A percentile compares a stretch with the other conserved stretches of the same genome.
phyloP scores from a whole-genome alignment of 169 alveolate genomes.

The Cryptosporidium andersoni region DNA sequence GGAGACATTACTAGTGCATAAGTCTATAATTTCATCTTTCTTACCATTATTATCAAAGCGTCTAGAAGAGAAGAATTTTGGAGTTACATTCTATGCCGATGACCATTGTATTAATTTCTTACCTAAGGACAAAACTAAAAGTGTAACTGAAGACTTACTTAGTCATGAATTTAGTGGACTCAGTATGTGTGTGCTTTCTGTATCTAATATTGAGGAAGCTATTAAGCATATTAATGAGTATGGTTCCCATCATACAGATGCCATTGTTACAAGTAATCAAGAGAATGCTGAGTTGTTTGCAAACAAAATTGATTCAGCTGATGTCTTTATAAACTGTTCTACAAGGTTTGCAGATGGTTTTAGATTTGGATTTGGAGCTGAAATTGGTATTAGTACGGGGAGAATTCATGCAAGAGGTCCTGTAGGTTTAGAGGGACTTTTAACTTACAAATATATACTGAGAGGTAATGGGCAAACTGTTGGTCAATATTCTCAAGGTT shows the following conservation, averaged over 20 bases:
- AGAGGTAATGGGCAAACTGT: slow-evolving; percentile 78
- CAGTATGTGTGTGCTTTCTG: slow-evolving; percentile 71
- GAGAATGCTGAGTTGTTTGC: slow-evolving; percentile 63
- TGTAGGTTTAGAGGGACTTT: slow-evolving; percentile 80
- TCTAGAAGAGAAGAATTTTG: slow-evolving; percentile 22
- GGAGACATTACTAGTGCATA: slow-evolving; percentile 77
- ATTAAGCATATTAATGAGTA: slow-evolving; percentile 75
- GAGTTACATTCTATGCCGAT: slow-evolving; percentile 40
- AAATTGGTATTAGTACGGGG: slow-evolving; percentile 80
- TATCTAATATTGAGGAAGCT: slow-evolving; percentile 73
- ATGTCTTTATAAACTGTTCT: slow-evolving; percentile 79
- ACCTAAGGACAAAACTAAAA: background rate
- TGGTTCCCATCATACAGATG: slow-evolving; percentile 83
- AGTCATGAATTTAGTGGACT: slow-evolving; percentile 75
- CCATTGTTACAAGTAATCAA: slow-evolving; percentile 71
- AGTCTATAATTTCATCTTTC: slow-evolving; percentile 24
- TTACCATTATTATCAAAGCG: slow-evolving; percentile 53
- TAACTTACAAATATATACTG: slow-evolving; percentile 75
- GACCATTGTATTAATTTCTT: slow-evolving; percentile 14
- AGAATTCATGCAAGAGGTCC: slow-evolving; percentile 83
- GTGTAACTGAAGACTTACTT: slow-evolving; percentile 62
- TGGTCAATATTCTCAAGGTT: slow-evolving; percentile 34
- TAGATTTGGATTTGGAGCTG: slow-evolving; percentile 82
- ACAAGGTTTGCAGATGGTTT: slow-evolving; percentile 82
- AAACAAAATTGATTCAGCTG: slow-evolving; percentile 75